These are phyloP conservation scores for Cryptococcus depauperatus DNA, from an alignment of 1,284 basidiomycete genomes.

Conservation along the genomic window DNA sequence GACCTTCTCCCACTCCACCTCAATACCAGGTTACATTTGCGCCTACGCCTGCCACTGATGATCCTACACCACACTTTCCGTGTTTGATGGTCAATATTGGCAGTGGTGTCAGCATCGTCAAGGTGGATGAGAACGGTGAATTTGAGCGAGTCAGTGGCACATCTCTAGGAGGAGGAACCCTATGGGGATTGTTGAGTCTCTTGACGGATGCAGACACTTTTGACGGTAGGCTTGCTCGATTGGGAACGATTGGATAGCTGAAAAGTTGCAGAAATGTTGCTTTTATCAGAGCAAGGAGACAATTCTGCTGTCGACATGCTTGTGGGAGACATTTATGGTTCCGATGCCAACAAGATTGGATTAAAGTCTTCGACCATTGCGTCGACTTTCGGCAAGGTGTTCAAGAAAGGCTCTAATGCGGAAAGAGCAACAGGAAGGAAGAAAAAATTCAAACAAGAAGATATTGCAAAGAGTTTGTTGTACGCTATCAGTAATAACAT, in stretches of 20 bases:
- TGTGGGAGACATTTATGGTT: conserved; percentile 97
- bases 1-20: conserved; percentile 88
- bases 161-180: conserved; percentile 94
- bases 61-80: conserved; percentile 73
- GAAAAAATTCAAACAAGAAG: conserved; percentile 79
- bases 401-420: conserved; percentile 58
- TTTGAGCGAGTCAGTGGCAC: conserved; percentile 97
- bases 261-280: conserved; percentile 74
- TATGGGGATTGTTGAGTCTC: conserved; percentile 92
- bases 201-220: conserved; percentile 93
- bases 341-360: conserved; percentile 86
- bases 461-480: conserved; percentile 87
- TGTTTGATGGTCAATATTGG: conserved; percentile 98
- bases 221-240: conserved; percentile 60
- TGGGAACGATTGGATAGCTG: background rate
- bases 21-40: conserved; percentile 83
- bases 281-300: conserved; percentile 85
- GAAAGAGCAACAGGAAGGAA: too few species aligned
- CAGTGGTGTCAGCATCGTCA: conserved; percentile 94
- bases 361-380: conserved; percentile 97
- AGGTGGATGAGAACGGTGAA: conserved; percentile 87
- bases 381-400: conserved; percentile 96
- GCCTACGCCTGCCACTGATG: conserved; percentile 44
- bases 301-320: conserved; percentile 96
- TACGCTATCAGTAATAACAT: conserved; percentile 99